A percentile compares a stretch with the other conserved stretches of the same genome.
Conservation (phyloP, 345 rosid genomes). For the Eucalyptus polyanthemos region DNA sequence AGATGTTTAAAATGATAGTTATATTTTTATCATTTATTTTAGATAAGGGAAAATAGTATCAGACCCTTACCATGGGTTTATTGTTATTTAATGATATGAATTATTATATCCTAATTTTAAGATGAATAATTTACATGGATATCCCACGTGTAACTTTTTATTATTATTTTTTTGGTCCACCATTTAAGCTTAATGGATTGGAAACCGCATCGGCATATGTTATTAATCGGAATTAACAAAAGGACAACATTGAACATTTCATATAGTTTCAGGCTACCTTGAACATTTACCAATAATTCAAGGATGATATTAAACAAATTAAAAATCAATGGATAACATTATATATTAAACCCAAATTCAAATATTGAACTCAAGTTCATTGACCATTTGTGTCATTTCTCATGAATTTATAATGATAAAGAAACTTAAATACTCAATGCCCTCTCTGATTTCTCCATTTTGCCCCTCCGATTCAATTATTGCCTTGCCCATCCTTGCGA, state of each 20-base stretch:
- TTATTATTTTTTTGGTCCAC: too few relatives aligned
- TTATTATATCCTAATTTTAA: too few relatives aligned
- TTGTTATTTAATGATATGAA: too few relatives aligned
- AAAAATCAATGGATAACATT: background rate
- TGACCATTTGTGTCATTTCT: background rate
- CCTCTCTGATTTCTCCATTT: background rate
- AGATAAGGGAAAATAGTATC: background rate
- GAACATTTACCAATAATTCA: background rate
- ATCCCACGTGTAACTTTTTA: background rate
- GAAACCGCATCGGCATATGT: background rate
- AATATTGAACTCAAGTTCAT: too few relatives aligned
- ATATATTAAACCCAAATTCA: background rate
- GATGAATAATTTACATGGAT: background rate
- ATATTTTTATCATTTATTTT: too few relatives aligned
- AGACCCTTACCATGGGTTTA: background rate
- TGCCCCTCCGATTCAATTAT: background rate
- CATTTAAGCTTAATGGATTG: background rate
- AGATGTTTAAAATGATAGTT: background rate
- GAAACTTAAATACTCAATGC: background rate
- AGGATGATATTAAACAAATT: background rate
- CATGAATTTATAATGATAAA: background rate
- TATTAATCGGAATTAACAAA: background rate
- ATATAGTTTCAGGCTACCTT: rapidly evolving
- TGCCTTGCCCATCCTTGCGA: background rate
- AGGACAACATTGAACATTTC: background rate